Evolutionary conservation across 495 filamentous ascomycete genomes (phyloP).

Genomic region (Jackrogersella minutella): DNA sequence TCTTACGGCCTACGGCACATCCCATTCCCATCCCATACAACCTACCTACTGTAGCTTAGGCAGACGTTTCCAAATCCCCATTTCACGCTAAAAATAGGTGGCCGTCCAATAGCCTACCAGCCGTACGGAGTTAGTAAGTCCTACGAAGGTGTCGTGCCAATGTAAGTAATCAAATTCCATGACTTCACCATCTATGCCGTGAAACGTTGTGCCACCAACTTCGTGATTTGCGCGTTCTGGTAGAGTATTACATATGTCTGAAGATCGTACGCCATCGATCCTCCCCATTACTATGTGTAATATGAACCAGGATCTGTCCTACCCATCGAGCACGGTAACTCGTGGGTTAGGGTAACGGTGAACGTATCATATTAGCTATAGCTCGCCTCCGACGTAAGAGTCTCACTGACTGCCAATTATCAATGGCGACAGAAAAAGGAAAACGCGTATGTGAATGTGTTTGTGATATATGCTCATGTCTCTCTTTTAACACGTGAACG

Average conservation of each 20-base stretch:
- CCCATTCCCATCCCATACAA: too few species aligned
- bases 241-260: constrained; percentile 2
- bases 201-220: not conserved
- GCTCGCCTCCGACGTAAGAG: not conserved
- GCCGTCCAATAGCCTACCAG: not conserved
- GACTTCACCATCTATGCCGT: not conserved
- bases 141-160: not conserved
- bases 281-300: not conserved
- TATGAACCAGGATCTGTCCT: not conserved
- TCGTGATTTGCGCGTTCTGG: not conserved
- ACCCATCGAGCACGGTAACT: not conserved
- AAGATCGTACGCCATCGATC: not conserved
- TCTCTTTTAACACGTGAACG: not conserved
- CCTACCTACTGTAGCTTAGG: not conserved
- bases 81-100: not conserved
- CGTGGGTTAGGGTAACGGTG: not conserved
- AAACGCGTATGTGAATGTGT: not conserved
- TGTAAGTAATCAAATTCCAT: not conserved
- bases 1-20: not conserved
- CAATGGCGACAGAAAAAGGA: not conserved
- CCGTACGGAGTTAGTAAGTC: not conserved
- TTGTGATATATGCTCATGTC: not conserved
- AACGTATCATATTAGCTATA: constrained; percentile 3
- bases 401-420: not conserved
- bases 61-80: not conserved